Evolutionary conservation across 805 yeast genomes (phyloP), one percentile per base, ranked within the genome.

Genomic region (Wickerhamiella domercqiae): DNA sequence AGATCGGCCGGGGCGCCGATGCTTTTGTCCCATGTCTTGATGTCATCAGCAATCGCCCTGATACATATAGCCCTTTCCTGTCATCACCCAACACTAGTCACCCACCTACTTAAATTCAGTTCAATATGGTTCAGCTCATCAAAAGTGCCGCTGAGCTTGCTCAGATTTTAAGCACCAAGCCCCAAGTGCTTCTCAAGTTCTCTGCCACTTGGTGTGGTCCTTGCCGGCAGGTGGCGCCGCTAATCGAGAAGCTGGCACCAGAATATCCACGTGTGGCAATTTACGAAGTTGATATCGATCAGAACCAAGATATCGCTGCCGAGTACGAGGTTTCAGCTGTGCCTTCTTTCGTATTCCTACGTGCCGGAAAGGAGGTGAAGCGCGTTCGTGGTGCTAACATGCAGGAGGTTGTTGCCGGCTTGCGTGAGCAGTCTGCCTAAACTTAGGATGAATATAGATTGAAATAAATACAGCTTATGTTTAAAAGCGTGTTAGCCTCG

Each of bases 191-290:
- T 50, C 39, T 50, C 21, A 95, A 86, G 64, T 86, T 86, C 66
- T 81, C 74, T 52, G 95, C 96, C 50, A 71, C 79, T 39, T 86
- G 95, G 94, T 86, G 96, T 63, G 94, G 94, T 49, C 97, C 98
- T 40, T 90, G 98, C 68, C 82, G 83, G 68, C 80, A 81, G 75
- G 78, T 90, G 63, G 86, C 95, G 39, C 98, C 98, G 52, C 63
- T 79, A 63, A 66, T 87, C 50, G 94, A 86, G 57, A 78, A 78
- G 60, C 77, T 86, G 55, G 66, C 84, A 31, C 59, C 61, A 33
- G 69, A 71, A 56, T 53, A 41, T 50, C 44, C 53, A 26, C 54
- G 52, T 33, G 82, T 78, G 46, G 70, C 66, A 48, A 82, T 86
- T 67, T 70, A 71, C 68, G 84, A 86, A 67, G 74, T 90, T 35